These are phyloP conservation scores for Pilaira anomala DNA, from an alignment of 192 early-diverging fungal species.

Conservation along the genomic window DNA sequence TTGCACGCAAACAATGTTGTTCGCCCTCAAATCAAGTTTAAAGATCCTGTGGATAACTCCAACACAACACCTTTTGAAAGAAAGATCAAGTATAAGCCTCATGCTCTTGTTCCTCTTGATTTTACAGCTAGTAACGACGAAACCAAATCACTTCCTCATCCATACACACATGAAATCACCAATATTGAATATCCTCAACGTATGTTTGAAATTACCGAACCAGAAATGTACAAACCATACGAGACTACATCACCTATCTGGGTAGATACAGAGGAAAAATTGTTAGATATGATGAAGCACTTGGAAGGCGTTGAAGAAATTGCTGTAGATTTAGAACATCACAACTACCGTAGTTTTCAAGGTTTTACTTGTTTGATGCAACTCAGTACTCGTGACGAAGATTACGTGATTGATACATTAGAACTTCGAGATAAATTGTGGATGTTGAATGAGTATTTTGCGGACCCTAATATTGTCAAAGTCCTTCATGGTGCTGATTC, in stretches of 20 bases:
- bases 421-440: slow-evolving; percentile 69
- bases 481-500: slow-evolving; percentile 94
- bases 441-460: slow-evolving; percentile 80
- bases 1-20: slow-evolving; percentile 70
- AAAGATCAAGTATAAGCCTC: slow-evolving; percentile 79
- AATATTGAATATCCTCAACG: slow-evolving; percentile 69
- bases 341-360: slow-evolving; percentile 92
- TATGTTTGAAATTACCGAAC: slow-evolving; percentile 57
- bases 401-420: slow-evolving; percentile 90
- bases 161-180: slow-evolving; percentile 89
- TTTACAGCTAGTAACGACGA: not conserved
- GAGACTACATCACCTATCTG: slow-evolving; percentile 71
- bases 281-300: slow-evolving; percentile 60
- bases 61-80: slow-evolving; percentile 67
- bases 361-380: slow-evolving; percentile 96
- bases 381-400: slow-evolving; percentile 80
- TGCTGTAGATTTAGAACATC: slow-evolving; percentile 95
- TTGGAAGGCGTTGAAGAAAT: slow-evolving; percentile 67
- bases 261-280: slow-evolving; percentile 75
- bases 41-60: slow-evolving; percentile 87
- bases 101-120: slow-evolving; percentile 73
- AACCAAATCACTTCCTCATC: slow-evolving; percentile 62
- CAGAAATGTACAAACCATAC: slow-evolving; percentile 55
- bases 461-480: slow-evolving; percentile 87
- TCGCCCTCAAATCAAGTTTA: slow-evolving; percentile 86